Evolutionary conservation across 768 basidiomycete genomes (phyloP).

Genomic region (Leccinum aurantiacum): DNA sequence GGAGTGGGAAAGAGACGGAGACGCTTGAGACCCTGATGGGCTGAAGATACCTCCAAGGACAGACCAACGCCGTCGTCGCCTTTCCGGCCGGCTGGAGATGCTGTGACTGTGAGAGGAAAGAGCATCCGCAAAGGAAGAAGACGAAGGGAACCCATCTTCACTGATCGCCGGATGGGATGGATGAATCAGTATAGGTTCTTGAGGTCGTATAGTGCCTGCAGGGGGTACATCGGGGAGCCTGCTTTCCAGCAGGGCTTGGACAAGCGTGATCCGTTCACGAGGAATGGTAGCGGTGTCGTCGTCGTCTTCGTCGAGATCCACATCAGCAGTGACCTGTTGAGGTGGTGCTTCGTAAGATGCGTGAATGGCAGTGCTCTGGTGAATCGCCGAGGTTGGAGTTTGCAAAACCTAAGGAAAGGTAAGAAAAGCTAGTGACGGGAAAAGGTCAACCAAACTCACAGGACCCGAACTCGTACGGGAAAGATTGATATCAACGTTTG

Average conservation of each 20-base stretch:
- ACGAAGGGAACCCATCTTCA: slow-evolving; percentile 45
- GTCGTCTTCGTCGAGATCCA: slow-evolving; percentile 59
- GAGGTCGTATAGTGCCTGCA: slow-evolving; percentile 59
- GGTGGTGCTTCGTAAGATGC: slow-evolving; percentile 28
- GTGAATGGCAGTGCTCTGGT: slow-evolving; percentile 22
- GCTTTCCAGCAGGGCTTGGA: slow-evolving; percentile 75
- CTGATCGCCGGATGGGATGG: slow-evolving; percentile 39
- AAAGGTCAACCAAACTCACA: slow-evolving; percentile 47
- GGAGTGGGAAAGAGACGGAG: slow-evolving; percentile 25
- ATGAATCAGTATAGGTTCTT: slow-evolving; percentile 66
- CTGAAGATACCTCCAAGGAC: slow-evolving; percentile 52
- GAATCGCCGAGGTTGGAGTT: slow-evolving; percentile 39
- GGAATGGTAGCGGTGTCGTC: slow-evolving; percentile 41
- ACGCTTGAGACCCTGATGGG: slow-evolving; percentile 24
- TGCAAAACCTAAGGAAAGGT: slow-evolving; percentile 66
- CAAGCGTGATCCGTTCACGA: slow-evolving; percentile 67
- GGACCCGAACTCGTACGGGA: slow-evolving; percentile 35
- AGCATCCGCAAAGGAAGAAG: slow-evolving; percentile 49
- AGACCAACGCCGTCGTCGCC: slow-evolving; percentile 71
- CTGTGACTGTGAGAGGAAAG: slow-evolving; percentile 35
- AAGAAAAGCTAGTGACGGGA: slow-evolving; percentile 60
- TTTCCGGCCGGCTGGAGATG: slow-evolving; percentile 32
- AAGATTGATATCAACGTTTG: slow-evolving; percentile 63
- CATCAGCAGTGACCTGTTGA: slow-evolving; percentile 37
- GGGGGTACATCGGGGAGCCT: slow-evolving; percentile 75